Base-by-base conservation (phyloP, 2,329 filamentous ascomycete species). In the Falciphora oryzae region DNA sequence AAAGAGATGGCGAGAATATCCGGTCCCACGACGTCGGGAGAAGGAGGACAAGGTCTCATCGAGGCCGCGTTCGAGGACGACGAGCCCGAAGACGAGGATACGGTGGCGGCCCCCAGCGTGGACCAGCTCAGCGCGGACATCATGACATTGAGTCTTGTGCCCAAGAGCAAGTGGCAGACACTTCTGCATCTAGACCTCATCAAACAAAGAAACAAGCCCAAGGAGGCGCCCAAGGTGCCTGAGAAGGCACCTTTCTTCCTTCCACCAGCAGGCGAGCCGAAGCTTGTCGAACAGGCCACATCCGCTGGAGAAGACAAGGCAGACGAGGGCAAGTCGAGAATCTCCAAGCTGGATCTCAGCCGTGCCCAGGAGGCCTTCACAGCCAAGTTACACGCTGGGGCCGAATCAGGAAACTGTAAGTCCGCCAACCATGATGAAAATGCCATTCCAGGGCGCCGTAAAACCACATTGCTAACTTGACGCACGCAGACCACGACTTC, bases 101-200 rank as follows among this genome's bases (percentile, higher is more conserved):
- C 82, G 2, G 77, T 86, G 4, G 75, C 84, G 5, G 80, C 83
- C 1, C 82, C 85, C 2, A 78, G 78, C 1, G 75, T 92, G 27
- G 92, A 96, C 65, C 92, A 97, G 76, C 84, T 99, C 44, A 91
- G 87, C 73, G 78, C 86, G 4, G 89, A 93, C 66, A 89, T 99
- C 78, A 89, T 93, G 73, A 97, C 93, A 0, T 82, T 99, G 65
- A 96, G 91, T 75, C 77, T 98, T 62, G 89, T 98, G 5, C 96
- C 95, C 14, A 93, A 91, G 75, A 92, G 90, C 67, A 86, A 90
- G 71, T 99, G 95, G 95, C 94, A 98, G 76, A 97, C 93, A 1
- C 81, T 99, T 18, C 81, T 99, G 32, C 92, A 99, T 75, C 83
- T 99, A 2, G 95, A 99, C 73, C 80, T 93, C 31, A 97, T 99